phyloP scores from a whole-genome alignment of 345 rosid species.

The Salix koriyanagi region DNA sequence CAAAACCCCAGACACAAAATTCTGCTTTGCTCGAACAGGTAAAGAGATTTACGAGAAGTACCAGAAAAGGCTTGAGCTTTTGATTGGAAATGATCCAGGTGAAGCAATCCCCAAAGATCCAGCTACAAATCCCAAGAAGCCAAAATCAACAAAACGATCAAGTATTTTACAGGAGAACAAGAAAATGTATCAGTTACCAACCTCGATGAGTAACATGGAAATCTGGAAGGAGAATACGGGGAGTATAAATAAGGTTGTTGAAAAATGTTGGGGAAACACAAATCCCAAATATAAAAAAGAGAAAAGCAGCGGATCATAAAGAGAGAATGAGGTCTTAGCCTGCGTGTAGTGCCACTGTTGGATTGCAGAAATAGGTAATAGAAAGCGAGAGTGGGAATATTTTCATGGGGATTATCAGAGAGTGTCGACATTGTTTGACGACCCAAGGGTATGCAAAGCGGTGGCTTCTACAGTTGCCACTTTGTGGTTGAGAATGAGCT shows the following conservation, averaged over 20 bases:
- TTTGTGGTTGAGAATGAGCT: neutral
- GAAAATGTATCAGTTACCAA: neutral
- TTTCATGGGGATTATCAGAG: neutral
- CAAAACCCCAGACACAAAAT: too few species aligned
- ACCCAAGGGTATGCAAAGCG: neutral
- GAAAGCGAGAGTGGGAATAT: neutral
- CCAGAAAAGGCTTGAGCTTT: slow-evolving; percentile 37
- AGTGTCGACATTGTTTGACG: slow-evolving; percentile 13
- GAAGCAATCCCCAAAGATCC: slow-evolving; percentile 38
- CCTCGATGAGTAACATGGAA: slow-evolving; percentile 34
- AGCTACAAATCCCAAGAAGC: slow-evolving; percentile 6
- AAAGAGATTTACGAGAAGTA: slow-evolving; percentile 7
- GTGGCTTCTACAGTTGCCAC: neutral
- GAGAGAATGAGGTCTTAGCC: neutral
- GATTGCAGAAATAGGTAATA: neutral
- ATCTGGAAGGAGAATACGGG: neutral
- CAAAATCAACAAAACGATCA: neutral
- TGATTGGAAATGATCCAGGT: slow-evolving; percentile 33
- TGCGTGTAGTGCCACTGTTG: neutral
- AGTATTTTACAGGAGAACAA: neutral
- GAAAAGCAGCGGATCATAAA: neutral
- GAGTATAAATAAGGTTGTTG: neutral
- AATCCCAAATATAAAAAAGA: neutral
- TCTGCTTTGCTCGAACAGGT: neutral
- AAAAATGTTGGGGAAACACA: neutral